phyloP scores from a whole-genome alignment of 768 basidiomycete genomes.

The Royoungia palumana region DNA sequence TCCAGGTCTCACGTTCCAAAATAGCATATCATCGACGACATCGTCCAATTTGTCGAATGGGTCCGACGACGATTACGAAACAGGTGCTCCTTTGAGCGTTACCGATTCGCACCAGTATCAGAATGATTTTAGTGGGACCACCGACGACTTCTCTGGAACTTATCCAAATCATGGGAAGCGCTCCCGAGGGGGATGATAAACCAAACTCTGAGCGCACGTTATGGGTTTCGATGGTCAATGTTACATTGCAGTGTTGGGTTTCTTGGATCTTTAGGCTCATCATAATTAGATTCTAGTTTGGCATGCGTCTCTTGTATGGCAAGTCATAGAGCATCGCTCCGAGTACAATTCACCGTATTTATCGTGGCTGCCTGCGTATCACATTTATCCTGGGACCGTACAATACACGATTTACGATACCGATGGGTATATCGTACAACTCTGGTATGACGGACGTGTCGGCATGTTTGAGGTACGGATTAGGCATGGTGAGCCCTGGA shows the following conservation, averaged over 20 bases:
- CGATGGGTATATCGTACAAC: conserved; percentile 80
- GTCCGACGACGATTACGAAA: conserved; percentile 34
- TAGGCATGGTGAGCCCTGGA: conserved; percentile 34
- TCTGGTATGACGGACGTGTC: conserved; percentile 52
- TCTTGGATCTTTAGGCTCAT: conserved; percentile 14
- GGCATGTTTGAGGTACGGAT: conserved; percentile 50
- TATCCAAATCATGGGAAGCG: conserved; percentile 11
- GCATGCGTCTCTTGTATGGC: not conserved
- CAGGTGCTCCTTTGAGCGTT: conserved; percentile 29
- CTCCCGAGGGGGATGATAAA: not conserved
- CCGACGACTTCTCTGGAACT: conserved; percentile 12
- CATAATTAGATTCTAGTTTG: conserved; percentile 10
- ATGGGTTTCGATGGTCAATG: not conserved
- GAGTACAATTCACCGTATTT: conserved; percentile 18
- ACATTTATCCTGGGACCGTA: conserved; percentile 38
- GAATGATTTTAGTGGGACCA: conserved; percentile 18
- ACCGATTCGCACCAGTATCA: conserved; percentile 31
- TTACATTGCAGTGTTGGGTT: not conserved
- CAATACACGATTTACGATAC: conserved; percentile 72
- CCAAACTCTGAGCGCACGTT: not conserved
- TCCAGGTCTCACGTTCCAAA: conserved; percentile 34
- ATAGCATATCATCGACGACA: conserved; percentile 35
- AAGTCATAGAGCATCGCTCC: not conserved
- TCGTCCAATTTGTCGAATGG: conserved; percentile 34
- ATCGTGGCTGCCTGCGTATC: conserved; percentile 11